Percentiles rank a stretch among this genome's conserved stretches.
phyloP scores from a whole-genome alignment of 164 flowering plant species.

The Stephania japonica region DNA sequence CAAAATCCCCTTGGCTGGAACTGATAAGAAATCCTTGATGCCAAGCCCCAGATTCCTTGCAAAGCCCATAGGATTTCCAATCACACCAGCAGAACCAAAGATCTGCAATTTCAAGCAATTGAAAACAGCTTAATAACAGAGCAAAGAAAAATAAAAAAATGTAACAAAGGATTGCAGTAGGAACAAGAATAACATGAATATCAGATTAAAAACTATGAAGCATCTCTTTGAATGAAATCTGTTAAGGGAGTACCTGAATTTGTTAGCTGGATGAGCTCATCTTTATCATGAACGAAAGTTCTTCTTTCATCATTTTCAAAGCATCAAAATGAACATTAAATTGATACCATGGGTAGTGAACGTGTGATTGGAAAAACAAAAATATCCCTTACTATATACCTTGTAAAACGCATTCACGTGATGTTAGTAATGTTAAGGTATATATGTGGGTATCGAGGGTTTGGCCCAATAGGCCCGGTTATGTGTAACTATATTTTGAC shows the following conservation, averaged over 20 bases:
- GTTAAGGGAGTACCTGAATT: background rate
- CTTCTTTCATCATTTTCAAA: background rate
- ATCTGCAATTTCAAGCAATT: conserved; percentile 43
- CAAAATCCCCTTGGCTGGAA: conserved; percentile 60
- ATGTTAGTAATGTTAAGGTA: too few relatives aligned
- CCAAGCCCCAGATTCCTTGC: conserved; percentile 85
- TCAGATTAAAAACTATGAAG: background rate
- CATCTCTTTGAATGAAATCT: background rate
- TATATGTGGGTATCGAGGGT: too few relatives aligned
- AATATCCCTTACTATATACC: background rate
- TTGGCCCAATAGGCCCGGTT: too few relatives aligned
- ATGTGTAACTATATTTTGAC: too few relatives aligned
- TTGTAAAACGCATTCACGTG: background rate
- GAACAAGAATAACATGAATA: background rate
- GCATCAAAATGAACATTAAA: background rate
- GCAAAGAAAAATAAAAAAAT: background rate
- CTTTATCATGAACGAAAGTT: background rate
- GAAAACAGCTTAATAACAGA: background rate
- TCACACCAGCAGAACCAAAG: conserved; percentile 96
- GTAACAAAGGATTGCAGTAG: background rate
- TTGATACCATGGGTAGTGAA: background rate
- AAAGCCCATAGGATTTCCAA: conserved; percentile 97
- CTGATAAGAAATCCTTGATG: conserved; percentile 83
- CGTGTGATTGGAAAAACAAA: background rate
- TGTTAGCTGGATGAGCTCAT: background rate